Conservation (phyloP, 108 stramenopile genomes). For the Nitzschia palea region DNA sequence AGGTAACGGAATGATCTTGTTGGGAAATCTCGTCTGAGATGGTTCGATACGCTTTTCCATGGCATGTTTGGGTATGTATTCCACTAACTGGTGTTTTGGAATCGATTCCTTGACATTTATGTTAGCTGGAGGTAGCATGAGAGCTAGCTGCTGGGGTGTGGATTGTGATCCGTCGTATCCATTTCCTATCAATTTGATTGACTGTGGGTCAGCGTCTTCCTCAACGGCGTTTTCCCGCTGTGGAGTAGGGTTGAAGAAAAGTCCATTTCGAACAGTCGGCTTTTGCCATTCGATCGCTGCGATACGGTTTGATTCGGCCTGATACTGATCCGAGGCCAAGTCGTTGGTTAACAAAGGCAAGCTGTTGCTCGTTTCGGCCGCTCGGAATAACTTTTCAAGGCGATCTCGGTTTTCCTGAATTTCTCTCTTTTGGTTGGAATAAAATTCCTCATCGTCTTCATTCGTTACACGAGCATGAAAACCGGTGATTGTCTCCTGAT, state of each 20-base stretch:
- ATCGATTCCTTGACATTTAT: not conserved
- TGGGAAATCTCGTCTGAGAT: slow-evolving; percentile 60
- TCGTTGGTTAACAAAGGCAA: slow-evolving; percentile 41
- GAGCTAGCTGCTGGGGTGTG: not conserved
- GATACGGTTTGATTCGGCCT: slow-evolving; percentile 24
- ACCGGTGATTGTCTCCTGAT: slow-evolving; percentile 65
- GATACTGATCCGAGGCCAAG: slow-evolving; percentile 42
- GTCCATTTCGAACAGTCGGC: slow-evolving; percentile 29
- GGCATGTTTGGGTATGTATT: slow-evolving; percentile 61
- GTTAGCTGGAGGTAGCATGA: slow-evolving; percentile 22
- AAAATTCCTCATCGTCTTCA: slow-evolving; percentile 86
- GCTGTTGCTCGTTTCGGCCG: not conserved
- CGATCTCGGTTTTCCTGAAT: slow-evolving; percentile 39
- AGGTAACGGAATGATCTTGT: slow-evolving; percentile 16
- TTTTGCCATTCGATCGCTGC: slow-evolving; percentile 8
- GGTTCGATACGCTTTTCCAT: slow-evolving; percentile 64
- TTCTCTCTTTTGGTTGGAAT: slow-evolving; percentile 57
- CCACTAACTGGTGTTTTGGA: slow-evolving; percentile 44
- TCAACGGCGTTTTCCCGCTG: not conserved
- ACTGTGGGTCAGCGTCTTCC: slow-evolving; percentile 7
- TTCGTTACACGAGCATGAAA: slow-evolving; percentile 79
- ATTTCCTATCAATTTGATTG: slow-evolving; percentile 7
- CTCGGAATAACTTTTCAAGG: slow-evolving; percentile 26
- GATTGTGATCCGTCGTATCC: not conserved
- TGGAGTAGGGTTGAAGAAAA: slow-evolving; percentile 47